Base-by-base conservation (phyloP, 2,329 filamentous ascomycete species). In the Epichloe amarillans region DNA sequence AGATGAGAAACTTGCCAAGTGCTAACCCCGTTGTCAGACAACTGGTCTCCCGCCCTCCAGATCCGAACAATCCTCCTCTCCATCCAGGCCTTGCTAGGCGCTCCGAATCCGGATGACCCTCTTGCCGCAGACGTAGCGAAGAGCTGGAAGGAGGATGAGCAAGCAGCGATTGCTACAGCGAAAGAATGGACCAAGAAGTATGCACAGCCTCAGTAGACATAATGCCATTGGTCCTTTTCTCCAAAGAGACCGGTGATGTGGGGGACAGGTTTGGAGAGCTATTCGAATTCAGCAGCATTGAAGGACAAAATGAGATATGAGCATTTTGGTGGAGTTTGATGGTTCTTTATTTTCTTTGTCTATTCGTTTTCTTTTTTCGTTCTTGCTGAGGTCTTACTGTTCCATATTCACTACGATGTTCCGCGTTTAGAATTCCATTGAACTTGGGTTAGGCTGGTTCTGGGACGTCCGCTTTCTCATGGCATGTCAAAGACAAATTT, bases 11-110 rank as follows among this genome's bases (percentile, higher is more conserved):
- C 12, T 7, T 21, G 7, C 8, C 12, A 42, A n/a, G 17, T 37
- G 36, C 57, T 53, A 23, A 54, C 49, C 3, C 19, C 12, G 37
- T 52, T 57, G 49, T 60, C 52, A 96, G 90, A 91, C 67, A 98
- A 98, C 76, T 98, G 93, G 93, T 97, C 91, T 21, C 93, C 93
- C 5, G 93, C 94, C 14, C 80, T 98, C 35, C 93, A 98, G 70
- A 98, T 98, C 65, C 84, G 93, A 56, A 98, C 93, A 6, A 98
- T 98, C 58, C 81, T 98, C n/a, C 82, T 98, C 50, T 97, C 91
- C 10, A 98, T 98, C 66, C 94, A 98, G 69, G 93, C 93, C 47
- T 79, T 98, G 23, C 82, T 98, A 14, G 93, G 93, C 43, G 91
- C 93, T 5, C 93, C 93, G 14, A 98, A 98, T 69, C 93, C 94